Evolutionary conservation across 176 grass and related monocot species (phyloP).

Genomic region (Musa beccarii): DNA sequence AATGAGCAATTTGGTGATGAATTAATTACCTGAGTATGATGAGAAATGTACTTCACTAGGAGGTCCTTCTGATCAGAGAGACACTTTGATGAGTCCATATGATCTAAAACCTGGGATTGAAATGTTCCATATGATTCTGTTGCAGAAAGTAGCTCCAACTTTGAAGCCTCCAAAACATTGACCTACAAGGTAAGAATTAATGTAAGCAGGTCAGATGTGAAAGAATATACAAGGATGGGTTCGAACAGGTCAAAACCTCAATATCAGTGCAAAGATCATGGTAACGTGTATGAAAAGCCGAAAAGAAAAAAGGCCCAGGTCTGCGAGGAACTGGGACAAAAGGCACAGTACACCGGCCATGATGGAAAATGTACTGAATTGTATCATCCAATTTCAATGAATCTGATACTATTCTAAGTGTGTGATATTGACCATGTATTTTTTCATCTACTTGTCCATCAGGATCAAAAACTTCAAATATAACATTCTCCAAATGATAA

Average conservation of each 20-base stretch:
- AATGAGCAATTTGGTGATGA: not conserved
- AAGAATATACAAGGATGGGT: not conserved
- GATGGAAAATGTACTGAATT: conserved; percentile 1
- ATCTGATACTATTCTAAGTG: not conserved
- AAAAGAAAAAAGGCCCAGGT: not conserved
- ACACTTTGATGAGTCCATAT: not conserved
- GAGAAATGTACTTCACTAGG: not conserved
- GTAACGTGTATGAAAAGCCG: conserved; percentile 3
- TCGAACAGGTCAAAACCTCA: not conserved
- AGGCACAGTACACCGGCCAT: not conserved
- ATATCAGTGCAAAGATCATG: not conserved
- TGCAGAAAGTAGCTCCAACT: not conserved
- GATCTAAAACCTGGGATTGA: not conserved
- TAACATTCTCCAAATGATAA: not conserved
- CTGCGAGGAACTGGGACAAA: not conserved
- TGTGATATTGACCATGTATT: not conserved
- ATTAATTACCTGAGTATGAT: not conserved
- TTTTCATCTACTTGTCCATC: not conserved
- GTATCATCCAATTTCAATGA: not conserved
- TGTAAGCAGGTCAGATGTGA: no score
- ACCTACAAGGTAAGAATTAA: not conserved
- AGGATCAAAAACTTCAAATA: not conserved
- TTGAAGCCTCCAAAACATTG: not conserved
- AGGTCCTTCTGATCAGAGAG: not conserved
- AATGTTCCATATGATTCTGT: not conserved